Percentiles rank a stretch among this genome's conserved stretches.
phyloP scores from a whole-genome alignment of 129 eudicot genomes.

The Pulicaria dysenterica region DNA sequence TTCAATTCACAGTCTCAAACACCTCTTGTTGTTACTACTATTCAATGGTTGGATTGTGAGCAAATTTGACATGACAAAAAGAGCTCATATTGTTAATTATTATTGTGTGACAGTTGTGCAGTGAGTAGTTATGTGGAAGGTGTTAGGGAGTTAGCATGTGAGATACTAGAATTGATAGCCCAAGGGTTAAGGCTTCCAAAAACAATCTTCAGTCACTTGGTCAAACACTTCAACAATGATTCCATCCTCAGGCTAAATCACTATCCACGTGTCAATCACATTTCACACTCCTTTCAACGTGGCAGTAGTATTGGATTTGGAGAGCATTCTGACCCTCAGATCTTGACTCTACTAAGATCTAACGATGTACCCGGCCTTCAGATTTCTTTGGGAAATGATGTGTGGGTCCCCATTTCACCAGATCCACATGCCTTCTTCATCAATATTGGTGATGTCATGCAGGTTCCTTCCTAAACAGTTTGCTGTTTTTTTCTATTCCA shows the following conservation, averaged over 20 bases:
- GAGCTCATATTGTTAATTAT: not conserved
- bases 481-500: not conserved
- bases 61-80: not conserved
- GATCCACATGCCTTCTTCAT: conserved; percentile 65
- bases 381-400: conserved; percentile 56
- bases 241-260: conserved; percentile 80
- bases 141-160: conserved; percentile 69
- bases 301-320: conserved; percentile 60
- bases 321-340: conserved; percentile 92
- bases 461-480: conserved; percentile 37
- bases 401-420: conserved; percentile 70
- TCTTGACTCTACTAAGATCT: conserved; percentile 67
- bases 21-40: too few relatives aligned
- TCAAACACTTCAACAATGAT: conserved; percentile 56
- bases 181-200: conserved; percentile 53
- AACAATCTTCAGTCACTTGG: conserved; percentile 43
- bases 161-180: conserved; percentile 61
- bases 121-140: conserved; percentile 59
- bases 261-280: conserved; percentile 57
- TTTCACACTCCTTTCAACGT: conserved; percentile 29
- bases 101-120: conserved; percentile 40
- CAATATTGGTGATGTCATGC: conserved; percentile 73
- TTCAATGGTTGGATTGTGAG: not conserved
- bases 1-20: too few relatives aligned
- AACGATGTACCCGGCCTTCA: conserved; percentile 73